Conservation (phyloP, 192 early-diverging fungal species). For the Mortierella alpina region DNA sequence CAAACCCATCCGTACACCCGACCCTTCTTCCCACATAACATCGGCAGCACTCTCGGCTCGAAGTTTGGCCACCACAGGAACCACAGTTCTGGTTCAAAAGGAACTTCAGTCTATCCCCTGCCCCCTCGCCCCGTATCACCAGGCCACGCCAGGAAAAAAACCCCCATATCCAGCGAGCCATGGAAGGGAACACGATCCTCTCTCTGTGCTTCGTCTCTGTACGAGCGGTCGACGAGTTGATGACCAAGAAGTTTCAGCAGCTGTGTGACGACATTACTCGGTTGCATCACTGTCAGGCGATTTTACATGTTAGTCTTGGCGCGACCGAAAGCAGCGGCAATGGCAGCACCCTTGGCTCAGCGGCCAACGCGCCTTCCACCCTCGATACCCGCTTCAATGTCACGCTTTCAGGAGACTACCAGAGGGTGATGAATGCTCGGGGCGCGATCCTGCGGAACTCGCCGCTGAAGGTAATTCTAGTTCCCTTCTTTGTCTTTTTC, state of each 20-base stretch:
- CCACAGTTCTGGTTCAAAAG: slow-evolving; percentile 5
- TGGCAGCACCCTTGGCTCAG: slow-evolving; percentile 9
- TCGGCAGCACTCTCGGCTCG: neutral
- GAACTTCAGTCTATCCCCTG: slow-evolving; percentile 4
- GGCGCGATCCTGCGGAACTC: slow-evolving; percentile 55
- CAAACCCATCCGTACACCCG: neutral
- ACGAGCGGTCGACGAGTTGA: slow-evolving; percentile 25
- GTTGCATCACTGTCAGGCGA: slow-evolving; percentile 30
- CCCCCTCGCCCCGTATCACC: slow-evolving; percentile 8
- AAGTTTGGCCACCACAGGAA: neutral
- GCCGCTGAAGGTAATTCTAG: slow-evolving; percentile 54
- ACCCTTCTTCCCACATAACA: too few relatives aligned
- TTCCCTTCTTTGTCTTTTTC: neutral
- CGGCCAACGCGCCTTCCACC: slow-evolving; percentile 1
- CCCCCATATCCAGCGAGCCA: slow-evolving; percentile 19
- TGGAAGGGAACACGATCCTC: slow-evolving; percentile 49
- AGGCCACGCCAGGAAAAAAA: neutral
- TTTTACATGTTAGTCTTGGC: slow-evolving; percentile 17
- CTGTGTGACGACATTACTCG: slow-evolving; percentile 32
- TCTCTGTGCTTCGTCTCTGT: slow-evolving; percentile 49
- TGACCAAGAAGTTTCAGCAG: slow-evolving; percentile 28
- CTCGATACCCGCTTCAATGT: slow-evolving; percentile 59
- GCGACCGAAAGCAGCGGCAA: slow-evolving; percentile 1
- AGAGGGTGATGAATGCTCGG: slow-evolving; percentile 52
- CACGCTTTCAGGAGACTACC: slow-evolving; percentile 52